Base-by-base conservation (phyloP, 169 alveolate genomes). In the Perkinsus marinus region DNA sequence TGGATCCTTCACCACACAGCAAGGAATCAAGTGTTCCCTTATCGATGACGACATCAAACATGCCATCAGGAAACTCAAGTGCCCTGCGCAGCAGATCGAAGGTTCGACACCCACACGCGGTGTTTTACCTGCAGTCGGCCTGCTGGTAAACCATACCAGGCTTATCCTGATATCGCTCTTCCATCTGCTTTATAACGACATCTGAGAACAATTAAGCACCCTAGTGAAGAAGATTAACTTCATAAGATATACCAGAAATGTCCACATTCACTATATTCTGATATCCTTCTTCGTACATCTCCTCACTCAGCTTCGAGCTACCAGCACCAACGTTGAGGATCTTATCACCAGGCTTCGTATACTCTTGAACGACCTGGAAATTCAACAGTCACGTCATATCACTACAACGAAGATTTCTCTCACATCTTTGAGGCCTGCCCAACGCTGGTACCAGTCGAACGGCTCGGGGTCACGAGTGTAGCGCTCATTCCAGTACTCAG, bases 381-480 rank as follows among this genome's bases (percentile, higher is more conserved):
- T 3, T 41, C 46, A 41, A 10, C 10, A 10, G 10, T 41, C 46
- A 10, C 19, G 46, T 10, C 46, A 41, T 41, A 3, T 10, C 10
- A 10, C 46, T 10, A 10, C 19, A 10, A 41, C 46, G 19, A 10
- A 41, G 19, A 41, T 6, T 41, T 41, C 46, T 41, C 46, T 10
- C 10, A 96, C 91, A 68, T 96, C 98, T 94, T 95, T 97, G 92
- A 97, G 92, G 6, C 97, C 98, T 39, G 96, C 95, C 92, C 96
- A 97, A 92, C 97, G 94, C 94, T 97, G 96, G 93, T 96, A 97
- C 98, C 99, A 97, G 93, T 97, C 99, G 93, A 97, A 97, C 22
- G 98, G 98, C 89, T 97, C 98, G 39, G 98, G 96, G 46, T 97
- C 98, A 96, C 96, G 96, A 93, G 96, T 96, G 95, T 97, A 97